Base-by-base conservation (phyloP, 768 basidiomycete genomes). In the Rhizopogon vinicolor region DNA sequence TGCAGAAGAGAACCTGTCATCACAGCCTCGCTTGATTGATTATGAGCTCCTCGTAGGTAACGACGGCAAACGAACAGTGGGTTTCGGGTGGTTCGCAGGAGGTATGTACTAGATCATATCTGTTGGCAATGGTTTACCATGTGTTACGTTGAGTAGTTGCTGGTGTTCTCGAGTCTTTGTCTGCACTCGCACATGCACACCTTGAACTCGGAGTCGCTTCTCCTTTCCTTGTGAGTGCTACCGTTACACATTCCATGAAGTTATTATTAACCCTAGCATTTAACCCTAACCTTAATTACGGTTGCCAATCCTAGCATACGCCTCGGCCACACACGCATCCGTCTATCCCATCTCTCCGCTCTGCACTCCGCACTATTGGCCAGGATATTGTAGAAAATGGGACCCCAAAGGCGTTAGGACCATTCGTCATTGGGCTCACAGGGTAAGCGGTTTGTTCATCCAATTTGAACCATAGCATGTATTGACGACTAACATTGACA, bases 31-130 rank as follows among this genome's bases (percentile, higher is more conserved):
- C 2, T 69, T 96, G 13, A 78, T 97, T 52, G 94, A 97, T 68
- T 94, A 91, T 62, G 94, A 97, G 64, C 80, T 94, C 3, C 71
- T 97, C 25, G 87, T 83, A 2, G 79, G 72, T 22, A 58, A 66
- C 5, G 72, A 74, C 25, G 89, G 86, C 3, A 88, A 88, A 67
- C 75, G 94, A 19, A 89, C 87, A 0, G 91, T 94, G 16, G 93
- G 87, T 0, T 96, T 97, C 72, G 94, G 93, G 1, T 93, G 86
- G 85, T 92, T 87, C 62, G 94, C 94, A 0, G 94, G 94, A 69
- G 88, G 91, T 91, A 56, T 50, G 82, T 62, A 25, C 31, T 1
- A 46, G 8, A 39, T 45, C 55, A 18, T 3, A 9, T 0, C 22
- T 2, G 43, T 28, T 54, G 28, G 41, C 40, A 57, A 28, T 14